A percentile compares a stretch with the other conserved stretches of the same genome.
Conservation (phyloP, 768 basidiomycete genomes). For the Leccinum pellstonianum region DNA sequence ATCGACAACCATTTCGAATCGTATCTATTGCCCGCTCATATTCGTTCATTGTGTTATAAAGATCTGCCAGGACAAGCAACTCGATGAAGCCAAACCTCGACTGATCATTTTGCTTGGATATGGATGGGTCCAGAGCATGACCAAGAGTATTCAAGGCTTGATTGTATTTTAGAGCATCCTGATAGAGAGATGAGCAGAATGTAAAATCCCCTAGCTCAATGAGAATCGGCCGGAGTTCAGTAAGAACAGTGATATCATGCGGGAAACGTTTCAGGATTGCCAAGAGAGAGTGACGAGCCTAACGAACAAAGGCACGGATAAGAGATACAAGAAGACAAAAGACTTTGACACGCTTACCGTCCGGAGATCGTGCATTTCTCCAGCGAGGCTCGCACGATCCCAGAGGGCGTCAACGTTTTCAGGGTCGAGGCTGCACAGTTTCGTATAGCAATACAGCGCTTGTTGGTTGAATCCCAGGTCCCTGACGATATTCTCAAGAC, state of each 20-base stretch:
- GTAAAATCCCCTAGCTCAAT: conserved; percentile 62
- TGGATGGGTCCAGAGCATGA: conserved; percentile 35
- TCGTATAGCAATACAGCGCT: conserved; percentile 88
- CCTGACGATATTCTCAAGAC: conserved; percentile 55
- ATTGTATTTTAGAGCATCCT: conserved; percentile 72
- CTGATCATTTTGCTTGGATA: conserved; percentile 11
- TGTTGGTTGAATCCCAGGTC: conserved; percentile 76
- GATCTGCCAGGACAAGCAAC: conserved; percentile 81
- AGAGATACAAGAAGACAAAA: neutral
- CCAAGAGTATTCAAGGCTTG: conserved; percentile 41
- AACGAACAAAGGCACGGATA: neutral
- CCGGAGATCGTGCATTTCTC: conserved; percentile 66
- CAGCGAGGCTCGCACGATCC: conserved; percentile 83
- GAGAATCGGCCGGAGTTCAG: conserved; percentile 61
- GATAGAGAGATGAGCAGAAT: conserved; percentile 65
- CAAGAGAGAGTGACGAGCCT: conserved; percentile 31
- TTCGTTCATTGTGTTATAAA: conserved; percentile 70
- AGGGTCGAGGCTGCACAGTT: conserved; percentile 76
- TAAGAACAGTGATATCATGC: conserved; percentile 75
- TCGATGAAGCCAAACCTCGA: conserved; percentile 44
- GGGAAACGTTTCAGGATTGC: conserved; percentile 36
- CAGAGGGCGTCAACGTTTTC: conserved; percentile 82
- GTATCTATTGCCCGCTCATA: conserved; percentile 65
- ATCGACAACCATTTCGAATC: conserved; percentile 76
- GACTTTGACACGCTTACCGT: conserved; percentile 45